Evolutionary conservation across 106 monocot species (phyloP), one percentile per base, ranked within the genome.

Genomic region (Phalaenopsis aphrodite): DNA sequence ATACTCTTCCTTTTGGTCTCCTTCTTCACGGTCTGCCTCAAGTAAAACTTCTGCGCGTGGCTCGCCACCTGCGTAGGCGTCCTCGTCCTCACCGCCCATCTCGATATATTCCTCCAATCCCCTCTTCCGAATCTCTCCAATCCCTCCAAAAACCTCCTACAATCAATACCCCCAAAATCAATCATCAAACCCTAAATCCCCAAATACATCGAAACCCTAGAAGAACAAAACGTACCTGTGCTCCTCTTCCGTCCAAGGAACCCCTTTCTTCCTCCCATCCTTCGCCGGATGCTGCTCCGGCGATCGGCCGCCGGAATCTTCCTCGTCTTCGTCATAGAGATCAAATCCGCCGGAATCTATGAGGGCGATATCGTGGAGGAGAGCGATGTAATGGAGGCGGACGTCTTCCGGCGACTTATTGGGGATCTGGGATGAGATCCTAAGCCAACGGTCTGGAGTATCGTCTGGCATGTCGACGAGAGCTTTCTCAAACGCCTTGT

Each of bases 61-160:
- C 89, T 90, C 2, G 89, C 89, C 42, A 90, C 89, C 72, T 90
- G 89, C 8, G 89, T 85, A 52, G 89, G 82, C 66, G 89, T 90
- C 43, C 85, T 83, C 39, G 89, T 87, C 81, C 77, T 83, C 85
- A 90, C 89, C 69, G 81, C 42, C 81, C 74, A 82, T 39, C 89
- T 80, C 41, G 89, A 85, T 56, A 90, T 90, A 75, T 85, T 90
- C 24, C 89, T 83, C 89, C 89, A 90, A 57, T 90, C 89, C 38
- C 89, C 89, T 38, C 78, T 87, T 42, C 89, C 89, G 24, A 83
- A 87, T 69, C 81, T 83, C 16, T 42, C 80, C 73, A 90, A 24
- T 5, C 89, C 89, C 23, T 83, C 75, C 68, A 90, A 73, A 46
- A 90, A 90, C 36, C 82, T 45, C 75, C 89, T 90, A 16, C 56